Evolutionary conservation across 2,329 filamentous ascomycete genomes (phyloP).

Genomic region (Penicillium sp.): DNA sequence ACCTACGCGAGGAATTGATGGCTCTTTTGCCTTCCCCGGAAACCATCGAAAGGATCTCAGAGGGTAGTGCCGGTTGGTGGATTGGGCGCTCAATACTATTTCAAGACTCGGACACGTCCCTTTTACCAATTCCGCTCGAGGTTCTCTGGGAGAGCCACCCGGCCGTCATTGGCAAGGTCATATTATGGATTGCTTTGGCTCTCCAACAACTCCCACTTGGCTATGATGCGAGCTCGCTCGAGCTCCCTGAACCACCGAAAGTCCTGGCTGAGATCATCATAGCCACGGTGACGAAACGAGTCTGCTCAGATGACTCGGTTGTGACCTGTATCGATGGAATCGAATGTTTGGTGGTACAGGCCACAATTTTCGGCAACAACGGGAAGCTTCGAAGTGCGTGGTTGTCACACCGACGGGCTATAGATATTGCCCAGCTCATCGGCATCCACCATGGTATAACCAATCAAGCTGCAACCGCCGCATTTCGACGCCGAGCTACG

Average conservation of each 20-base stretch:
- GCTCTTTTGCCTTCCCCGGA: constrained; percentile 2
- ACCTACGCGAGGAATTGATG: constrained; percentile 5
- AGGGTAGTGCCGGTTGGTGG: constrained; percentile 11
- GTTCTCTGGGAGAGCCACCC: constrained; percentile 5
- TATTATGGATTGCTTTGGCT: constrained; percentile 9
- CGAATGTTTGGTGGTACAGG: constrained; percentile 12
- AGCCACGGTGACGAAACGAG: not conserved
- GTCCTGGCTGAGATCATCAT: constrained; percentile 5
- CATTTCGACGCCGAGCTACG: not conserved
- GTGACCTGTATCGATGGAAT: constrained; percentile 11
- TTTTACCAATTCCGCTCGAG: constrained; percentile 1
- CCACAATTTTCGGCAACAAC: constrained; percentile 8
- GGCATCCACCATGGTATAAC: constrained; percentile 8
- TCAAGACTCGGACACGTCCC: constrained; percentile 1
- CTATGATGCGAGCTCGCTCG: not conserved
- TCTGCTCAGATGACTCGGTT: constrained; percentile 9
- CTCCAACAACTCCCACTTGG: constrained; percentile 13
- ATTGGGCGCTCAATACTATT: constrained; percentile 6
- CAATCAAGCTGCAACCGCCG: not conserved
- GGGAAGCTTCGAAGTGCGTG: constrained; percentile 14
- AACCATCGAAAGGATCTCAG: constrained; percentile 6
- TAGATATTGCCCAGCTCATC: constrained; percentile 9
- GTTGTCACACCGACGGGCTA: constrained; percentile 12
- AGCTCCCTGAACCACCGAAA: constrained; percentile 3
- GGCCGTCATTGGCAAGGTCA: constrained; percentile 2